Base-by-base conservation (phyloP, 805 yeast species). In the Cyberlindnera subsufficiens region DNA sequence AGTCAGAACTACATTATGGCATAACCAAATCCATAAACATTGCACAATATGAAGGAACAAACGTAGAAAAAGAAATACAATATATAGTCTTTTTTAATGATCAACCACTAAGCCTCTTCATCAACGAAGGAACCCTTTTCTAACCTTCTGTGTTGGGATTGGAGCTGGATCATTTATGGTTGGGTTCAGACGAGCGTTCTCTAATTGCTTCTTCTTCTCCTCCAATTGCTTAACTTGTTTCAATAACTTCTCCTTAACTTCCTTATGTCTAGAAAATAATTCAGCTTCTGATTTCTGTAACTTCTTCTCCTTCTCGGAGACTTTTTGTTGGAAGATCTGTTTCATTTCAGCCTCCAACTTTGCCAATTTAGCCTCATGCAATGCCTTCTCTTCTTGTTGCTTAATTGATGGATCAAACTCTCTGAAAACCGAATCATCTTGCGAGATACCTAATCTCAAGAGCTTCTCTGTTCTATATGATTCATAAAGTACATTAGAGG, bases 341-440 rank as follows among this genome's bases (percentile, higher is more conserved):
- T 91, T 90, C 97, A 93, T 89, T 68, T 93, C 98, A 33, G 88
- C 78, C 70, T 93, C 98, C 83, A 93, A 78, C 71, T 87, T 88
- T 44, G 90, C 84, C 56, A 93, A 74, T 62, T 91, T 89, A 49
- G 95, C 95, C 68, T 88, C 96, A 63, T 93, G 98, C 60, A 87
- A 74, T 30, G 84, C 82, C 58, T 86, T 83, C 67, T 93, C 98
- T 68, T 93, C 98, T 65, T 85, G 95, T 66, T 88, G 95, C 68
- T 86, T 87, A 53, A 84, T 74, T 42, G 83, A 78, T 27, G 99
- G 99, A 65, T 91, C 96, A 60, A 89, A 88, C 63, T 88, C 97
- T 63, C 83, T 81, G 72, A 93, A 93, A n/a, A 91, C 98, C 30
- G 82, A 59, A 64, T 82, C 79, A 69, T 93, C 98, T 68, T 93